Percentiles rank a stretch among this genome's conserved stretches.
Conservation (phyloP, 345 rosid genomes). For the Turnera subulata region DNA sequence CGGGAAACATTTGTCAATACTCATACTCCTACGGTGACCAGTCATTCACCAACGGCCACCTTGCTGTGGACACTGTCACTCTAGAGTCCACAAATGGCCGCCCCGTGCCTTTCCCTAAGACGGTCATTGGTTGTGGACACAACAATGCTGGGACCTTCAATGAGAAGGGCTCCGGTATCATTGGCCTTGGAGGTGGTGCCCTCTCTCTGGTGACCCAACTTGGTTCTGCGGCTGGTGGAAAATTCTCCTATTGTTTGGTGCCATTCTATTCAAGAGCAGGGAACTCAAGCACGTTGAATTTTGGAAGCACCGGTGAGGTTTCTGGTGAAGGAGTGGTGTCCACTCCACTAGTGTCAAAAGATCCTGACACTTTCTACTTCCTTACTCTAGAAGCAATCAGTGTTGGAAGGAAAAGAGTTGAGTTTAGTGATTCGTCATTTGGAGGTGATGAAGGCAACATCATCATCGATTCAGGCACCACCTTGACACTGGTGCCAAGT, state of each 20-base stretch:
- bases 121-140: conserved; percentile 51
- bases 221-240: conserved; percentile 32
- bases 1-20: not conserved
- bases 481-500: conserved; percentile 37
- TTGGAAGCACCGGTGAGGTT: too few species aligned
- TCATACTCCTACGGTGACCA: conserved; percentile 10
- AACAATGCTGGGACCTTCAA: conserved; percentile 39
- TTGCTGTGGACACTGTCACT: conserved; percentile 16
- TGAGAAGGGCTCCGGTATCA: conserved; percentile 40
- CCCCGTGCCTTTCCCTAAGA: conserved; percentile 27
- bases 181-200: conserved; percentile 57
- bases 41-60: conserved; percentile 10
- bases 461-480: conserved; percentile 63
- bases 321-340: conserved; percentile 32
- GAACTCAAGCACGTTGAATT: conserved; percentile 42
- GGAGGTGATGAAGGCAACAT: conserved; percentile 38
- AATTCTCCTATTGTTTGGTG: conserved; percentile 63
- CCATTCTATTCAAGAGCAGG: conserved; percentile 26
- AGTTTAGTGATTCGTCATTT: conserved; percentile 22
- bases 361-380: conserved; percentile 40
- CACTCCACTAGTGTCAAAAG: conserved; percentile 38
- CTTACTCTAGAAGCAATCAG: conserved; percentile 42
- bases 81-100: conserved; percentile 38
- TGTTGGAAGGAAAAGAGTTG: conserved; percentile 31
- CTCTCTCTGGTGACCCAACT: conserved; percentile 49